Evolutionary conservation across 495 filamentous ascomycete genomes (phyloP), one percentile per base, ranked within the genome.

Genomic region (Lichina pygmaea): DNA sequence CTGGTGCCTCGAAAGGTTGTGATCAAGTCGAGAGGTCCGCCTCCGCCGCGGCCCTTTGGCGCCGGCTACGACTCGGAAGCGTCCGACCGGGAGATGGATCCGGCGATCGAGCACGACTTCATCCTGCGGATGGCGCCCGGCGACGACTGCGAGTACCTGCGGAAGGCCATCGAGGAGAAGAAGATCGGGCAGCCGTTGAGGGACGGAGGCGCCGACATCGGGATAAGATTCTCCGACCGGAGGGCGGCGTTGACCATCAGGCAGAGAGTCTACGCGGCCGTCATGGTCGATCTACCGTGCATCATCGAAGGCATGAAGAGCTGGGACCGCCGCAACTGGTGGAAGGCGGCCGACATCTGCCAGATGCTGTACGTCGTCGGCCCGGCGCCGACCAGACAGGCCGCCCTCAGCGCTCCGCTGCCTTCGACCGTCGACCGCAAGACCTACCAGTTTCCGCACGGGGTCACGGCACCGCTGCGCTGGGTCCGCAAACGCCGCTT

Each of bases 41-140:
- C 71, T 0, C 73, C 78, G 0, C 62, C 61, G 17, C 67, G 81
- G 43, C 72, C 72, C 1, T 57, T 61, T 2, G 89, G 86, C 12
- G 81, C 89, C 16, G 91, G 85, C 7, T 97, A 95, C 58, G 89
- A 97, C 57, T 92, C 83, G n/a, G 89, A 95, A 58, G 81, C 85
- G 2, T 85, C 81, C 15, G 89, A 95, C 53, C 72, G 74, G 7
- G 89, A 97, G 57, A 54, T 64, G 3, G 89, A 97, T 53, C 89
- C 89, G 0, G 62, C 75, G 0, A 82, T 89, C 49, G 85, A 94
- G 56, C 75, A 84, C 50, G 73, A 86, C 49, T 81, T 94, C 44
- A 71, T 97, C 8, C 59, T 95, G 33, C 81, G 89, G 46, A 93
- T 94, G 78, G 53, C 71, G 41, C 82, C 82, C 0, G 85, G 84